Base-by-base conservation (phyloP, 163 green algal genomes). In the Scenedesmus sp. region DNA sequence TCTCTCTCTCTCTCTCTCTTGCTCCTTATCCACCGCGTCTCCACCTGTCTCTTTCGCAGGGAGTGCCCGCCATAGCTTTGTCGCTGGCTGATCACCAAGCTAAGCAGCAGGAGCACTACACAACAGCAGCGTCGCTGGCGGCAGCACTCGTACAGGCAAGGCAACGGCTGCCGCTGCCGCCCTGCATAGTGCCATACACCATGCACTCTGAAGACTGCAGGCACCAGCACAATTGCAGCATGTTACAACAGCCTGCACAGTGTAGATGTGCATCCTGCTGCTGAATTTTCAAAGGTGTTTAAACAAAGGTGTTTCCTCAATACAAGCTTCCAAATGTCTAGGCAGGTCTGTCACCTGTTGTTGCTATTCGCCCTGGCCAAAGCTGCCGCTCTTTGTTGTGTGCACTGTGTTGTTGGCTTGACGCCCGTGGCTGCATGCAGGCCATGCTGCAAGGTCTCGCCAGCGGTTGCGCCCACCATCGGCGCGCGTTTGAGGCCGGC, bases 21-120 rank as follows among this genome's bases (percentile, higher is more conserved):
- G n/a, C n/a, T n/a, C n/a, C n/a, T n/a, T n/a, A n/a, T n/a, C n/a
- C n/a, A n/a, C n/a, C n/a, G n/a, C n/a, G n/a, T n/a, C n/a, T n/a
- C n/a, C n/a, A 22, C 5, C n/a, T 86, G 49, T 35, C 46, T 51
- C n/a, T n/a, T n/a, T n/a, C n/a, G 22, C 92, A 95, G 94, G 94
- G 94, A 15, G 37, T 94, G 2, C 92, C 93, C 2, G 85, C 93
- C 30, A 89, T 96, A 0, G 93, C 94, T 0, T 61, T 96, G 40
- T 95, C 91, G 0, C 91, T 96, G 0, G 93, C 95, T 81, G 93
- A 94, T 90, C 92, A 95, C 91, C 79, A 84, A 51, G 94, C 93
- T 0, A 85, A 87, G 33, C 91, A 87, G 65, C 1, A 83, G 61
- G 85, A 94, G 43, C 92, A 95, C 84, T 96, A 95, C 83, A 43